These are phyloP conservation scores for Escovopsis weberi DNA, from an alignment of 2,329 filamentous ascomycete species.

Conservation along the genomic window DNA sequence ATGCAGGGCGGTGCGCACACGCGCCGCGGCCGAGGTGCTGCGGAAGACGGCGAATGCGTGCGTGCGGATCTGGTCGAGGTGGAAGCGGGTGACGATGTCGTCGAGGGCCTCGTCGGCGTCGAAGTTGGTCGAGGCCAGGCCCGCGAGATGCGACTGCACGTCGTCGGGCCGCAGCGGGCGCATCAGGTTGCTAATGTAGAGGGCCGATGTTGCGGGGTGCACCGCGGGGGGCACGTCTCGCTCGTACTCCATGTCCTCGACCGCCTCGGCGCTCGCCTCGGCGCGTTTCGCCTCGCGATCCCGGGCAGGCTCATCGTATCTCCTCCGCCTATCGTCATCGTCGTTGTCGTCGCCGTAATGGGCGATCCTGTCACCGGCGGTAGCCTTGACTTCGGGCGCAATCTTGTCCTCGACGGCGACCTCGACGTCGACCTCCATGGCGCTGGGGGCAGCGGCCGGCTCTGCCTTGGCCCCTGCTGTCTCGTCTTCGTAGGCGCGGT, in stretches of 20 bases:
- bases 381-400: no score
- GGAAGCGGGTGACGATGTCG: conserved; percentile 48
- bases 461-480: conserved; percentile 2
- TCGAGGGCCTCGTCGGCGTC: conserved; percentile 30
- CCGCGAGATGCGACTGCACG: conserved; percentile 54
- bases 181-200: conserved; percentile 88
- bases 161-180: conserved; percentile 59
- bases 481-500: conserved; percentile 2
- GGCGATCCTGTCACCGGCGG: no score
- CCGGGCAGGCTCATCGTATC: not conserved
- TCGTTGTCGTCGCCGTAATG: no score
- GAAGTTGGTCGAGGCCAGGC: conserved; percentile 55
- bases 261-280: not conserved
- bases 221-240: conserved; percentile 38
- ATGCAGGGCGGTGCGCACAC: conserved; percentile 65
- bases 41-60: conserved; percentile 72
- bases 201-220: conserved; percentile 57
- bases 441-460: not conserved
- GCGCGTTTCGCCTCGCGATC: not conserved
- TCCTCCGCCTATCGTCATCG: no score
- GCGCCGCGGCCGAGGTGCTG: conserved; percentile 53
- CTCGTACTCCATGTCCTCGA: conserved; percentile 18
- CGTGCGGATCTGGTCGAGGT: conserved; percentile 72
- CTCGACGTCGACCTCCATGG: not conserved
- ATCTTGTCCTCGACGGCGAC: not conserved